These are phyloP conservation scores for Anthostomella pinea DNA, from an alignment of 2,329 filamentous ascomycete genomes.

Conservation along the genomic window DNA sequence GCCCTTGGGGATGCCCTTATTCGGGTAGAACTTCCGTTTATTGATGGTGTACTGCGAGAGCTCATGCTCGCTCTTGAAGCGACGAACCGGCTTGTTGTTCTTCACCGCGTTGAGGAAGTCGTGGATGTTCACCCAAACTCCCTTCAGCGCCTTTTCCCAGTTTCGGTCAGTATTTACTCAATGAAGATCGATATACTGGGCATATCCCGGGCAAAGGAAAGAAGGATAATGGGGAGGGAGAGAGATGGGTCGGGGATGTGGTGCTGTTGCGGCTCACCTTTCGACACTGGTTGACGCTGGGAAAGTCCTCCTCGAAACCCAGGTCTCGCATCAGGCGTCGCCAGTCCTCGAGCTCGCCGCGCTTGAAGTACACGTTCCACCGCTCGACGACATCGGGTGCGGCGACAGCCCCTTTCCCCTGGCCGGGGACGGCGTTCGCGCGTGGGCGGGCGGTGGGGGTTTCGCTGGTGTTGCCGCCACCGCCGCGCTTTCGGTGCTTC, in stretches of 20 bases:
- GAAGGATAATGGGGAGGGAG: no score
- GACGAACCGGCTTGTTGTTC: slow-evolving; percentile 23
- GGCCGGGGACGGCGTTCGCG: neutral
- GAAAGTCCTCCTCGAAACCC: slow-evolving; percentile 34
- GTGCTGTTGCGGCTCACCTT: slow-evolving; percentile 36
- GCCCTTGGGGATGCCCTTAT: slow-evolving; percentile 37
- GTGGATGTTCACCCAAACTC: slow-evolving; percentile 46
- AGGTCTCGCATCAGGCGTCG: slow-evolving; percentile 44
- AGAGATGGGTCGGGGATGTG: no score
- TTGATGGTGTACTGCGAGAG: slow-evolving; percentile 37
- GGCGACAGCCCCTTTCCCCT: no score
- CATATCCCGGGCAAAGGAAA: neutral
- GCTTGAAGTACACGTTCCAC: slow-evolving; percentile 15
- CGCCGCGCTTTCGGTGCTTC: no score
- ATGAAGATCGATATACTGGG: neutral
- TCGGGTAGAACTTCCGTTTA: slow-evolving; percentile 43
- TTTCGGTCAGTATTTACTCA: neutral
- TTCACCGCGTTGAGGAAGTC: slow-evolving; percentile 43
- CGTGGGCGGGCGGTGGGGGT: no score
- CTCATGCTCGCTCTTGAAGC: slow-evolving; percentile 31
- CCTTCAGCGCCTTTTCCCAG: slow-evolving; percentile 36
- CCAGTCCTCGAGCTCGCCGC: slow-evolving; percentile 39
- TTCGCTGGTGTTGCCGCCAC: no score
- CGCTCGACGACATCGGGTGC: neutral
- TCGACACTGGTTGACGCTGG: slow-evolving; percentile 44